Evolutionary conservation across 2,329 filamentous ascomycete species (phyloP).

Genomic region (Amesomyces nigricolor): DNA sequence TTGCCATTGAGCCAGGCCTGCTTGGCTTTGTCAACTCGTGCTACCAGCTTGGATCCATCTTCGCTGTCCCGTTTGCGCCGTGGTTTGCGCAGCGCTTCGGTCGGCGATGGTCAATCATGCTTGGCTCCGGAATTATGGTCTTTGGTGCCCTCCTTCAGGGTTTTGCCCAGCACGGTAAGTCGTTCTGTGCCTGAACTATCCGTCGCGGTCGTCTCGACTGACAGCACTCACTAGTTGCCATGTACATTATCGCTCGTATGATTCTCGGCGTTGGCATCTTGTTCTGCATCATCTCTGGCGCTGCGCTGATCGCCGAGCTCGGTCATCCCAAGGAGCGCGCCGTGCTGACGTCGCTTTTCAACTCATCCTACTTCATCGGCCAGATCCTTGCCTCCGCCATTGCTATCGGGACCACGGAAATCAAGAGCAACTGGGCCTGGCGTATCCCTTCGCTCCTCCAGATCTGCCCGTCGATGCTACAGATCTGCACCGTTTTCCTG

Average conservation of each 20-base stretch:
- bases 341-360: constrained; percentile 55
- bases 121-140: constrained; percentile 50
- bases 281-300: constrained; percentile 54
- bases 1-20: constrained; percentile 39
- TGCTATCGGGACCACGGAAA: constrained; percentile 43
- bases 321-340: constrained; percentile 56
- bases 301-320: constrained; percentile 54
- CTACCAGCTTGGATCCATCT: constrained; percentile 55
- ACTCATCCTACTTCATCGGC: constrained; percentile 52
- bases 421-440: constrained; percentile 38
- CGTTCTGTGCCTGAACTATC: background rate
- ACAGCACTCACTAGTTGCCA: constrained; percentile 31
- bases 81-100: constrained; percentile 50
- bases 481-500: constrained; percentile 31
- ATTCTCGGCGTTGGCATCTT: constrained; percentile 57
- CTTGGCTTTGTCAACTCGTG: constrained; percentile 22
- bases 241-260: constrained; percentile 56
- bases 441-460: constrained; percentile 44
- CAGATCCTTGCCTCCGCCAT: constrained; percentile 46
- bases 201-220: too few relatives aligned
- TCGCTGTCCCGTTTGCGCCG: constrained; percentile 52
- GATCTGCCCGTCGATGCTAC: constrained; percentile 38
- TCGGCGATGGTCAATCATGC: constrained; percentile 50
- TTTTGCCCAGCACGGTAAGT: constrained; percentile 38
- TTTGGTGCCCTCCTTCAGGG: constrained; percentile 49